Conservation (phyloP, 768 basidiomycete species). For the Lactifluus hygrophoroides region DNA sequence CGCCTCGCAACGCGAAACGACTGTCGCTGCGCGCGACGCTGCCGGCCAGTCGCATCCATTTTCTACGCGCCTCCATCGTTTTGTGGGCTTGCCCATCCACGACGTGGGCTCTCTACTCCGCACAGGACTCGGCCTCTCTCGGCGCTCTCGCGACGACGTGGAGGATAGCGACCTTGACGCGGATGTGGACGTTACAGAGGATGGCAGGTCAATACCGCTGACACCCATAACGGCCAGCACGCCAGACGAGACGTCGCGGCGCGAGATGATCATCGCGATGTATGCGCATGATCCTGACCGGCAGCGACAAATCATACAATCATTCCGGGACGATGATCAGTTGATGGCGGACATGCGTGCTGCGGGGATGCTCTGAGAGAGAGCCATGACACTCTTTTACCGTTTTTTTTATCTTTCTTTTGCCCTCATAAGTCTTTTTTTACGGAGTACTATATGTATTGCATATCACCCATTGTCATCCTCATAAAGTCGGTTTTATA, state of each 20-base stretch:
- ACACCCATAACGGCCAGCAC: slow-evolving; percentile 7
- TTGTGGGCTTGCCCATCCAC: slow-evolving; percentile 22
- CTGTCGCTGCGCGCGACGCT: slow-evolving; percentile 21
- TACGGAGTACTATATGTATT: background rate
- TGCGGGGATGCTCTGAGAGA: slow-evolving; percentile 51
- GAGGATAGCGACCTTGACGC: slow-evolving; percentile 2
- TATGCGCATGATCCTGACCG: slow-evolving; percentile 36
- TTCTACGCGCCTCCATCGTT: slow-evolving; percentile 26
- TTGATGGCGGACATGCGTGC: slow-evolving; percentile 51
- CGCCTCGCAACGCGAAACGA: slow-evolving; percentile 39
- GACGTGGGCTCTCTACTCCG: slow-evolving; percentile 26
- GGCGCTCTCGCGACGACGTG: background rate
- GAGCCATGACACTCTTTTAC: background rate
- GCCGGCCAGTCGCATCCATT: slow-evolving; percentile 18
- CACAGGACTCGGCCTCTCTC: slow-evolving; percentile 26
- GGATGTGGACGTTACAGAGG: slow-evolving; percentile 1
- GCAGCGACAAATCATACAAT: slow-evolving; percentile 36
- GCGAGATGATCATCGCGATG: slow-evolving; percentile 34
- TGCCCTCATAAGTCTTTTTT: background rate
- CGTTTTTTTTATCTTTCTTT: background rate
- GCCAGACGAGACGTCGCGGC: slow-evolving; percentile 22
- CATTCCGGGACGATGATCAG: slow-evolving; percentile 45
- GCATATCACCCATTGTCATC: background rate
- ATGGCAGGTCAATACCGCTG: slow-evolving; percentile 4
- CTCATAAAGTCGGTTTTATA: background rate